These are phyloP conservation scores for Rhynchosporium agropyri DNA, from an alignment of 2,329 filamentous ascomycete genomes.

Conservation along the genomic window DNA sequence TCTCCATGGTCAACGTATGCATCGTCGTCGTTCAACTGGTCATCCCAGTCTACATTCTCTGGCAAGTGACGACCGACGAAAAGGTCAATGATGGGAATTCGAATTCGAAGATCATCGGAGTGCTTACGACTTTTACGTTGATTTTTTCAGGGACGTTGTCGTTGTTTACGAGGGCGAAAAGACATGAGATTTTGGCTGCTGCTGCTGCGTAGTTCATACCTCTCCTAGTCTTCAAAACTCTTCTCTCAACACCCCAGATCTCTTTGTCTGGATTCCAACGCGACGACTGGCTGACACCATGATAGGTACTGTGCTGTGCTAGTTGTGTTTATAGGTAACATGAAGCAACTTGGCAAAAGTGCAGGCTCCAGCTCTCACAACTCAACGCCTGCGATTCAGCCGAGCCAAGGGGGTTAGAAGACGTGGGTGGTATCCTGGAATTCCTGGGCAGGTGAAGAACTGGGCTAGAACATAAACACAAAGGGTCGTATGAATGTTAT, in stretches of 20 bases:
- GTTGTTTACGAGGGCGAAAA: not conserved
- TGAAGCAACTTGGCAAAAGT: not conserved
- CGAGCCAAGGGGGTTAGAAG: too few relatives aligned
- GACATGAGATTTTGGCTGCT: slow-evolving; percentile 3
- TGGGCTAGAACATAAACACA: too few relatives aligned
- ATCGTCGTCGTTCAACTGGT: not conserved
- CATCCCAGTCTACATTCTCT: not conserved
- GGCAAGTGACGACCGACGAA: not conserved
- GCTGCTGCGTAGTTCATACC: slow-evolving; percentile 2
- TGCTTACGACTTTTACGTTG: not conserved
- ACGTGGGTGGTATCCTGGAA: too few relatives aligned
- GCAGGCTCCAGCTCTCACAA: too few relatives aligned
- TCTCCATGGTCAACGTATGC: not conserved
- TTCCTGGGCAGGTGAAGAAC: too few relatives aligned
- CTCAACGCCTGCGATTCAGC: too few relatives aligned
- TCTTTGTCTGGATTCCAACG: not conserved
- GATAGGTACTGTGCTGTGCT: slow-evolving; percentile 5
- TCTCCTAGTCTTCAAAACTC: too few relatives aligned
- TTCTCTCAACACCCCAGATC: too few relatives aligned
- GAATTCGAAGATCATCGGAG: not conserved
- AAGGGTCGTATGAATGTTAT: not conserved
- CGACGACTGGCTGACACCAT: not conserved
- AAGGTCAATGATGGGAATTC: not conserved
- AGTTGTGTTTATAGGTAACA: slow-evolving; percentile 3
- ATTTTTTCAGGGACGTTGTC: not conserved